phyloP scores from a whole-genome alignment of 169 alveolate genomes.

The Eimeria brunetti region DNA sequence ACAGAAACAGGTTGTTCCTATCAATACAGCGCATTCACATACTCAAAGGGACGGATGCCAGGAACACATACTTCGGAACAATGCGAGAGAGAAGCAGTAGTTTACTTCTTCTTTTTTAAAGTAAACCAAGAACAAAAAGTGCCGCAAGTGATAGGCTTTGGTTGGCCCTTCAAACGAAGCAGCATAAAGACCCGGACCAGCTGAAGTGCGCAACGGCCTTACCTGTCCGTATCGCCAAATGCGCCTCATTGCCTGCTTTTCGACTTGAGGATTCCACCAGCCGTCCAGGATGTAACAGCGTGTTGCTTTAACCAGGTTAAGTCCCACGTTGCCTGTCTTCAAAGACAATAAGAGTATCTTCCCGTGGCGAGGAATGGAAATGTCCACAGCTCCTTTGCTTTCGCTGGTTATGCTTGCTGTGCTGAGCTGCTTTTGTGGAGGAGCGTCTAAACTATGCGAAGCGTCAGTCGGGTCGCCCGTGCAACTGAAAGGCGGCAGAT shows the following conservation, averaged over 20 bases:
- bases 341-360: slow-evolving; percentile 88
- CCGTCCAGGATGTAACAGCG: slow-evolving; percentile 90
- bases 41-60: not conserved
- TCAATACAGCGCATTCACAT: not conserved
- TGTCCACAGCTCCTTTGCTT: slow-evolving; percentile 15
- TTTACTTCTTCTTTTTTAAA: not conserved
- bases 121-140: not conserved
- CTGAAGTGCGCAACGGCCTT: slow-evolving; percentile 35
- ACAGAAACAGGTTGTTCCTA: slow-evolving; percentile 78
- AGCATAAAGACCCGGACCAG: not conserved
- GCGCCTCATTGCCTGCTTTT: slow-evolving; percentile 96
- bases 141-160: no score
- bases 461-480: not conserved
- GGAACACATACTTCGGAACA: not conserved
- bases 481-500: slow-evolving; percentile 27
- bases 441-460: not conserved
- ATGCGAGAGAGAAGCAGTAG: not conserved
- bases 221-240: slow-evolving; percentile 97
- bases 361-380: slow-evolving; percentile 54
- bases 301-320: slow-evolving; percentile 89
- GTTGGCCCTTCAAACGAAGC: no score
- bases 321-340: slow-evolving; percentile 94
- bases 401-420: slow-evolving; percentile 11
- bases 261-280: slow-evolving; percentile 96
- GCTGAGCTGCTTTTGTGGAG: not conserved